Evolutionary conservation across 2,329 filamentous ascomycete genomes (phyloP).

Genomic region (Aspergillus sp.): DNA sequence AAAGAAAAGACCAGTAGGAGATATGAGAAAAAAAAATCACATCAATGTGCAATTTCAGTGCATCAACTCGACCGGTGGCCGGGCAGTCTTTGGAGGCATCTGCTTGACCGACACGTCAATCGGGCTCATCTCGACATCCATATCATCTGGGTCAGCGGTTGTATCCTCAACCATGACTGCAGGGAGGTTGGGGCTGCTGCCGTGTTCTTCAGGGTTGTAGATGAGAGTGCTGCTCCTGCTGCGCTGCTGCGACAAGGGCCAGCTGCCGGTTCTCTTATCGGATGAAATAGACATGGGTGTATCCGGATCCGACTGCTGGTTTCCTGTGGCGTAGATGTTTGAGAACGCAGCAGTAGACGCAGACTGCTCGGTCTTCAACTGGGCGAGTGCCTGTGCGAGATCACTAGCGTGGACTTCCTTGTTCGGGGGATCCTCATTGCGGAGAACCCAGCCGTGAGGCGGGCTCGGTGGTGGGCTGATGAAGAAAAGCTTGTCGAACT

Average conservation of each 20-base stretch:
- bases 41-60: constrained; percentile 30
- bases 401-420: constrained; percentile 68
- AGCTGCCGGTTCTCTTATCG: constrained; percentile 38
- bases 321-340: background rate
- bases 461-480: constrained; percentile 67
- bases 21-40: background rate
- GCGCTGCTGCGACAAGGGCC: constrained; percentile 40
- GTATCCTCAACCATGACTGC: constrained; percentile 69
- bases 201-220: constrained; percentile 66
- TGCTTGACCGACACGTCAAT: constrained; percentile 50
- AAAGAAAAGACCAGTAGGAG: background rate
- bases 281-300: constrained; percentile 42
- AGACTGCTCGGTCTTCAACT: constrained; percentile 45
- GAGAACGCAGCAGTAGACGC: background rate
- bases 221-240: constrained; percentile 64
- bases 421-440: constrained; percentile 67
- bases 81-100: constrained; percentile 56
- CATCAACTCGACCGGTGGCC: constrained; percentile 63
- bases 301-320: constrained; percentile 30
- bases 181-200: constrained; percentile 62
- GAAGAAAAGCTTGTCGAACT: constrained; percentile 67
- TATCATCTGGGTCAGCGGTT: constrained; percentile 50
- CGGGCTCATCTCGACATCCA: constrained; percentile 48
- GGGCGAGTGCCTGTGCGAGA: constrained; percentile 60
- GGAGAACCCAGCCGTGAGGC: constrained; percentile 68